Conservation (phyloP, 371 early-diverging fungal genomes). For the Globomyces sp. region DNA sequence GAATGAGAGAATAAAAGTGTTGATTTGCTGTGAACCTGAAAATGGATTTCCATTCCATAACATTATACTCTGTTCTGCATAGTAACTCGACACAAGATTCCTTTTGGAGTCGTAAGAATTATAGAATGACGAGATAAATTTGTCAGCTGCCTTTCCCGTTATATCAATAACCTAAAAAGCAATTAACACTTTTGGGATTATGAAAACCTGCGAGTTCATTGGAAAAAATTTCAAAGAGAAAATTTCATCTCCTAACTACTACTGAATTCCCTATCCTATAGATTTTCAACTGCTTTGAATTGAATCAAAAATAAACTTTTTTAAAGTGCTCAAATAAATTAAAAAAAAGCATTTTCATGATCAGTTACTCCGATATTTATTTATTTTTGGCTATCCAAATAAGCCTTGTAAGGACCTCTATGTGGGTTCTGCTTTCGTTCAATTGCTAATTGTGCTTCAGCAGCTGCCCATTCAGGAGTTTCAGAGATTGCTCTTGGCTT, state of each 20-base stretch:
- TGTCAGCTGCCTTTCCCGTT: conserved; percentile 8
- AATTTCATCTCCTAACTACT: too few relatives aligned
- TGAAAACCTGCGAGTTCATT: too few relatives aligned
- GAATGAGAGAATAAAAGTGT: neutral
- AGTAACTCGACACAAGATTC: neutral
- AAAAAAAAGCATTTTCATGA: conserved; percentile 5
- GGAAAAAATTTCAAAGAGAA: too few relatives aligned
- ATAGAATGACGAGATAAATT: conserved; percentile 8
- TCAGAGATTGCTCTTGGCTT: conserved; percentile 67
- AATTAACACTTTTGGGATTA: neutral
- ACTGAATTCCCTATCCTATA: too few relatives aligned
- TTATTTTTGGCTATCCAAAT: neutral
- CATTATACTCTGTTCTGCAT: conserved; percentile 7
- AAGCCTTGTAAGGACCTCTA: conserved; percentile 80
- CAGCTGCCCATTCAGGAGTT: conserved; percentile 90
- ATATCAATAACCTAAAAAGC: conserved; percentile 8
- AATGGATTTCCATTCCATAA: conserved; percentile 14
- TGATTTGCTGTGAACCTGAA: neutral
- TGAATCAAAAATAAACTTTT: neutral
- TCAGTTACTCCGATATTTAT: neutral
- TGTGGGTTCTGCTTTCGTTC: conserved; percentile 88
- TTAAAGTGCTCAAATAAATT: neutral
- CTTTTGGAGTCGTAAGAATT: neutral
- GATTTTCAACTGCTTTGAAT: neutral
- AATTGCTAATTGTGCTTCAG: conserved; percentile 76